These are phyloP conservation scores for Calonectria pteridis DNA, from an alignment of 2,329 filamentous ascomycete genomes.

Conservation along the genomic window DNA sequence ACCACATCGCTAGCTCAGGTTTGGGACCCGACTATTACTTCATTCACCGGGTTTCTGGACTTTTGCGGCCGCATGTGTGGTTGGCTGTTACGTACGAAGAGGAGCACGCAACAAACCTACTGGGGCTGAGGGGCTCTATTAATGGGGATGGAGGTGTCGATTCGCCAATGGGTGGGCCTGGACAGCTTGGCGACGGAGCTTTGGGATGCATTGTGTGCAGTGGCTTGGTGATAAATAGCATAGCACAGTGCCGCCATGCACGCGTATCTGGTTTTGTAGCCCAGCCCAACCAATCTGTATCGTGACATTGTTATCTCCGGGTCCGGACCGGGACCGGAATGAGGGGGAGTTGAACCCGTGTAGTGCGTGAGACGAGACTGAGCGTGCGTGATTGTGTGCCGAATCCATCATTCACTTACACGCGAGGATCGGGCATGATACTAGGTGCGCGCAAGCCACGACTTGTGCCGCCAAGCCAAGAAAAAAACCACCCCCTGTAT, in stretches of 20 bases:
- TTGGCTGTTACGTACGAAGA: conserved; percentile 21
- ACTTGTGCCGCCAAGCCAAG: background rate
- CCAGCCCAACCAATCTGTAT: conserved; percentile 1
- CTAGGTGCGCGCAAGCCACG: background rate
- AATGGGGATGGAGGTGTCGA: conserved; percentile 9
- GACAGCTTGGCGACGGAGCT: background rate
- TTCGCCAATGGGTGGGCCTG: conserved; percentile 17
- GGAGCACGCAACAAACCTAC: background rate
- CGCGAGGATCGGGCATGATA: background rate
- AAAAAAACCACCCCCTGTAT: conserved; percentile 18
- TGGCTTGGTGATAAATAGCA: conserved; percentile 13
- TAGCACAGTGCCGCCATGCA: conserved; percentile 22
- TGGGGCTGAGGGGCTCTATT: background rate
- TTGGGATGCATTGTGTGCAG: conserved; percentile 16
- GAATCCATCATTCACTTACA: background rate
- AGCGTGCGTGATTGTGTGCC: background rate
- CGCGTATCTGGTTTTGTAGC: conserved; percentile 11
- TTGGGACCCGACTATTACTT: background rate
- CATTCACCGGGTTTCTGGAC: background rate
- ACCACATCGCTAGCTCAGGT: background rate
- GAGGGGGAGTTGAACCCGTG: background rate
- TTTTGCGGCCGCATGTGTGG: conserved; percentile 22
- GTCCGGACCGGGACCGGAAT: conserved; percentile 26
- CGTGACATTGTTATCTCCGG: conserved; percentile 23
- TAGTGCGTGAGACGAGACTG: conserved; percentile 17